These are phyloP conservation scores for Turritis glabra DNA, from an alignment of 345 rosid species.

Conservation along the genomic window DNA sequence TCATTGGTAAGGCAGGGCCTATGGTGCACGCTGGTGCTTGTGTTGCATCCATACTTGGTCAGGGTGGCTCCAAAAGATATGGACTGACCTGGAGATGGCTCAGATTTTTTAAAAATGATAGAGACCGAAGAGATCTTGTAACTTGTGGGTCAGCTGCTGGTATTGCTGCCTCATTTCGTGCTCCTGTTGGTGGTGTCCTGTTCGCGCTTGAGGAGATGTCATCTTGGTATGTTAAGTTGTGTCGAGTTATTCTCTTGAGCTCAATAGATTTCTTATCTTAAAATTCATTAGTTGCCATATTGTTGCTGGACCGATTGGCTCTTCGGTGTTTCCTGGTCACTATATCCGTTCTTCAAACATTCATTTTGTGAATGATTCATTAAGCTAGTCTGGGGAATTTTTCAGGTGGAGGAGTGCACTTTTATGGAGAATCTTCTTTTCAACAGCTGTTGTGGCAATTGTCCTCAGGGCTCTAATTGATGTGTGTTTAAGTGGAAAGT, in stretches of 20 bases:
- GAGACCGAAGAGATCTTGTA: conserved; percentile 88
- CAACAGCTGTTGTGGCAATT: conserved; percentile 86
- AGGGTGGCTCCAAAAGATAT: conserved; percentile 87
- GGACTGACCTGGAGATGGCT: conserved; percentile 83
- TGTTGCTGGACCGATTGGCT: neutral
- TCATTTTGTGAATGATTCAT: neutral
- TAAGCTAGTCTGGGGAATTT: neutral
- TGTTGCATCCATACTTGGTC: conserved; percentile 82
- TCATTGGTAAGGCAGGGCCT: conserved; percentile 97
- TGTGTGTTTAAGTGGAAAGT: conserved; percentile 75
- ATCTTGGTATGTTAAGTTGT: conserved; percentile 63
- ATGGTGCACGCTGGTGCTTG: conserved; percentile 97
- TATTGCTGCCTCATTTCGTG: conserved; percentile 87
- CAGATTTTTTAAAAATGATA: conserved; percentile 73
- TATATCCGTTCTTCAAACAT: neutral
- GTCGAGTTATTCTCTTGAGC: neutral
- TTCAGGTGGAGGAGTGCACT: conserved; percentile 76
- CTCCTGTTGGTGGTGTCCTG: conserved; percentile 92
- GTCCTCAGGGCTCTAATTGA: conserved; percentile 87
- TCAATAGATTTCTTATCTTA: neutral
- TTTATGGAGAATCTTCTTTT: conserved; percentile 88
- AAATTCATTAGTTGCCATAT: neutral
- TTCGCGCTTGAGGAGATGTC: conserved; percentile 96
- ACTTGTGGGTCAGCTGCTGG: conserved; percentile 98
- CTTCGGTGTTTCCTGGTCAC: neutral